phyloP scores from a whole-genome alignment of 208 protist species.

The Hexamita inflata region DNA sequence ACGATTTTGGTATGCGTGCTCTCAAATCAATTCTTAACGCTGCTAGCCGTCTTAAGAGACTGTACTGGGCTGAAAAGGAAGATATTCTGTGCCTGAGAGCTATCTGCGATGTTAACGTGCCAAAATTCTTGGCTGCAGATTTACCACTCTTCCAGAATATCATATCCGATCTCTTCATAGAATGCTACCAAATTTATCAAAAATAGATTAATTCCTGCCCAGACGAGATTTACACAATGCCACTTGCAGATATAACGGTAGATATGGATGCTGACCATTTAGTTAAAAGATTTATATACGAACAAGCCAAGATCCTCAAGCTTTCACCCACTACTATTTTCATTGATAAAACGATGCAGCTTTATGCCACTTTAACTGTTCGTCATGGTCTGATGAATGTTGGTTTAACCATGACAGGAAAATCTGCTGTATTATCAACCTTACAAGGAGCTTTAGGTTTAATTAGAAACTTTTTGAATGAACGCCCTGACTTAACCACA shows the following conservation, averaged over 20 bases:
- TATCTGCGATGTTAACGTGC: slow-evolving; percentile 86
- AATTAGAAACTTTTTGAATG: neutral
- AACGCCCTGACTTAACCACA: neutral
- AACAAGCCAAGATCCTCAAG: neutral
- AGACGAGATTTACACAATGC: neutral
- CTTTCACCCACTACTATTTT: neutral
- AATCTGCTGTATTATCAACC: slow-evolving; percentile 77
- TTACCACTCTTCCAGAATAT: slow-evolving; percentile 51
- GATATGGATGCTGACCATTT: slow-evolving; percentile 22
- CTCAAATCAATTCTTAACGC: slow-evolving; percentile 51
- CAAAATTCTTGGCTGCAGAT: slow-evolving; percentile 65
- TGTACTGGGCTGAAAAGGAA: slow-evolving; percentile 48
- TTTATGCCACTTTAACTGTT: slow-evolving; percentile 75
- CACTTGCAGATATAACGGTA: neutral
- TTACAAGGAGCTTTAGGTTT: slow-evolving; percentile 70
- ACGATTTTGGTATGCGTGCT: slow-evolving; percentile 58
- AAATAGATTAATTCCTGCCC: neutral
- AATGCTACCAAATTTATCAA: neutral
- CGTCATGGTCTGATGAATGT: slow-evolving; percentile 96
- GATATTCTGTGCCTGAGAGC: slow-evolving; percentile 79
- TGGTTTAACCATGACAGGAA: slow-evolving; percentile 85
- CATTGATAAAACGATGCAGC: slow-evolving; percentile 68
- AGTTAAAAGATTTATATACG: neutral
- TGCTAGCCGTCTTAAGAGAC: slow-evolving; percentile 36
- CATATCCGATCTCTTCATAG: slow-evolving; percentile 50